Conservation (phyloP, 1,139 yeast species). For the Geotrichum histeridarum region DNA sequence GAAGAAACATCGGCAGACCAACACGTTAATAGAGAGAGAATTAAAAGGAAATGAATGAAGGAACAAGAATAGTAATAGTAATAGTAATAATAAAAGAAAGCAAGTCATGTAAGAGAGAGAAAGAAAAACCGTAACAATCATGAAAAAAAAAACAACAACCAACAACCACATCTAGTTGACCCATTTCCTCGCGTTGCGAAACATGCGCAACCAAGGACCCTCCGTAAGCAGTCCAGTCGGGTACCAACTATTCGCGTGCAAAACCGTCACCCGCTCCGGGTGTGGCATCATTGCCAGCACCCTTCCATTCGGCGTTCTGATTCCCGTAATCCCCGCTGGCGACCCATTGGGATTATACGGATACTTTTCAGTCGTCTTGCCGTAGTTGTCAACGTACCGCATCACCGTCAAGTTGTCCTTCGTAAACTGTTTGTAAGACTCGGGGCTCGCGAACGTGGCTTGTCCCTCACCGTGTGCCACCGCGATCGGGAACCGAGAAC, state of each 20-base stretch:
- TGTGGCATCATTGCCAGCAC: conserved; percentile 99
- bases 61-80: no score
- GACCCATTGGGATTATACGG: conserved; percentile 98
- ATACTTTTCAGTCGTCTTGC: conserved; percentile 70
- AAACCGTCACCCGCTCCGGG: conserved; percentile 90
- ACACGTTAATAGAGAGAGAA: no score
- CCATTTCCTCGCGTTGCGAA: conserved; percentile 93
- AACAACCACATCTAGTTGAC: conserved; percentile 47
- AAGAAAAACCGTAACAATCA: not conserved
- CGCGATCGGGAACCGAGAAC: conserved; percentile 87
- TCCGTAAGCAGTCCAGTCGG: conserved; percentile 48
- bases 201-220: conserved; percentile 90
- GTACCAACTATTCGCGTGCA: conserved; percentile 87
- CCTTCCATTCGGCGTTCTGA: conserved; percentile 84
- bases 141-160: not conserved
- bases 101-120: no score
- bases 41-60: no score
- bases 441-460: conserved; percentile 56
- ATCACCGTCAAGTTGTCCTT: conserved; percentile 54
- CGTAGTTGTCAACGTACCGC: conserved; percentile 86
- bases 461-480: conserved; percentile 99
- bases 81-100: no score
- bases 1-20: not conserved
- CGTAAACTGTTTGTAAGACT: conserved; percentile 45
- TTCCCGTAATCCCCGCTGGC: conserved; percentile 88